Percentiles rank a stretch among this genome's conserved stretches.
phyloP scores from a whole-genome alignment of 176 grass and related monocot species.

The Triticum turgidum region DNA sequence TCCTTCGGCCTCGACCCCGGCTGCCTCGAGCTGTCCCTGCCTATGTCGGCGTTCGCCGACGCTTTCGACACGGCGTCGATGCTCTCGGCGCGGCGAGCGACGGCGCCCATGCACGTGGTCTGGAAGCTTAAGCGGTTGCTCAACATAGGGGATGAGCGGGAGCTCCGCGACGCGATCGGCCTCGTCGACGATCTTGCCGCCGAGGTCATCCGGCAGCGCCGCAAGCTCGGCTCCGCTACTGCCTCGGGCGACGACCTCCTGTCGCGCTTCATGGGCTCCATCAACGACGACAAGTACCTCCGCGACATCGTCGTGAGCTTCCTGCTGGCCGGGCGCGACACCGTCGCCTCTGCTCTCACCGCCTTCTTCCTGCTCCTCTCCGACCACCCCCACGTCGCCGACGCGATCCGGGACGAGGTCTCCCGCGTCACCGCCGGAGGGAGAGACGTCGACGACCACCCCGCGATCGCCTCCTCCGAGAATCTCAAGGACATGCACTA shows the following conservation, averaged over 20 bases:
- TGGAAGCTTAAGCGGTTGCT: slow-evolving; percentile 70
- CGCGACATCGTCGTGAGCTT: slow-evolving; percentile 90
- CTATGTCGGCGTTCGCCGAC: slow-evolving; percentile 58
- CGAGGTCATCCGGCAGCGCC: slow-evolving; percentile 64
- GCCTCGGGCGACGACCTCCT: slow-evolving; percentile 63
- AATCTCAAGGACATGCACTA: slow-evolving; percentile 71
- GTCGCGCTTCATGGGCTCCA: slow-evolving; percentile 67
- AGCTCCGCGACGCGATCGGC: slow-evolving; percentile 57
- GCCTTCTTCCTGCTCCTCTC: slow-evolving; percentile 76
- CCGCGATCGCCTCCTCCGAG: slow-evolving; percentile 7
- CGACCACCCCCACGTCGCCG: slow-evolving; percentile 40
- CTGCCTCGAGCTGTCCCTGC: slow-evolving; percentile 56
- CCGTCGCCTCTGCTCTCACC: slow-evolving; percentile 67
- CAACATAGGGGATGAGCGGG: slow-evolving; percentile 64
- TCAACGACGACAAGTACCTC: slow-evolving; percentile 75
- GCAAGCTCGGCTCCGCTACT: slow-evolving; percentile 53
- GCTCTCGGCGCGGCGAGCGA: slow-evolving; percentile 63
- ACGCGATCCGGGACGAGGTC: slow-evolving; percentile 56
- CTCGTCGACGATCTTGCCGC: slow-evolving; percentile 65
- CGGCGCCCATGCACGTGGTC: slow-evolving; percentile 50
- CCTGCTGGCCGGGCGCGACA: slow-evolving; percentile 86
- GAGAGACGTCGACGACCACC: not conserved
- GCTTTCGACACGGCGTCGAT: slow-evolving; percentile 76
- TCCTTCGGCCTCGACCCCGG: slow-evolving; percentile 72
- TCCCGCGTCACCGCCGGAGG: slow-evolving; percentile 17